phyloP scores from a whole-genome alignment of 768 basidiomycete genomes.

The Xerocomus potaroensis region DNA sequence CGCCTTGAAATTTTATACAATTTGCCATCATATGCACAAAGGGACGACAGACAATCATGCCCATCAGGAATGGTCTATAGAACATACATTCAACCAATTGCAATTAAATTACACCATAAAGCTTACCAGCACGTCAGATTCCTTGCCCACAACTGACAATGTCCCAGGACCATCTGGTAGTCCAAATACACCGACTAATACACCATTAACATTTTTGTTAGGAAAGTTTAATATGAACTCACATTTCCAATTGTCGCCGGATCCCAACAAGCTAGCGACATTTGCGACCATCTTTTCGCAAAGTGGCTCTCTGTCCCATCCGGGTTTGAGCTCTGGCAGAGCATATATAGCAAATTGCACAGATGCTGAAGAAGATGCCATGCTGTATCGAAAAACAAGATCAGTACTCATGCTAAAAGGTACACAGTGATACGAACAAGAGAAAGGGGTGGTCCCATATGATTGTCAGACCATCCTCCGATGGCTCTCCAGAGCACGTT shows the following conservation, averaged over 20 bases:
- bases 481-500: neutral
- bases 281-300: neutral
- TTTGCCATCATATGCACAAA: neutral
- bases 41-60: neutral
- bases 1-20: neutral
- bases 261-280: neutral
- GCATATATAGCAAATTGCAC: neutral
- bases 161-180: neutral
- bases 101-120: neutral
- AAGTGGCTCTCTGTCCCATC: neutral
- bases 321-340: neutral
- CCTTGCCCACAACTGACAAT: neutral
- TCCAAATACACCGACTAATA: neutral
- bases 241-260: neutral
- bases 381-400: neutral
- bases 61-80: neutral
- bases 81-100: neutral
- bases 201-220: neutral
- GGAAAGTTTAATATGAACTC: neutral
- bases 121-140: neutral
- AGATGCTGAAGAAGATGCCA: neutral
- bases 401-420: neutral
- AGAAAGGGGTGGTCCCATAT: neutral
- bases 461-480: neutral
- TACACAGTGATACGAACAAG: neutral